A percentile compares a stretch with the other conserved stretches of the same genome.
Conservation (phyloP, 2,329 filamentous ascomycete genomes). For the Alternaria atra region DNA sequence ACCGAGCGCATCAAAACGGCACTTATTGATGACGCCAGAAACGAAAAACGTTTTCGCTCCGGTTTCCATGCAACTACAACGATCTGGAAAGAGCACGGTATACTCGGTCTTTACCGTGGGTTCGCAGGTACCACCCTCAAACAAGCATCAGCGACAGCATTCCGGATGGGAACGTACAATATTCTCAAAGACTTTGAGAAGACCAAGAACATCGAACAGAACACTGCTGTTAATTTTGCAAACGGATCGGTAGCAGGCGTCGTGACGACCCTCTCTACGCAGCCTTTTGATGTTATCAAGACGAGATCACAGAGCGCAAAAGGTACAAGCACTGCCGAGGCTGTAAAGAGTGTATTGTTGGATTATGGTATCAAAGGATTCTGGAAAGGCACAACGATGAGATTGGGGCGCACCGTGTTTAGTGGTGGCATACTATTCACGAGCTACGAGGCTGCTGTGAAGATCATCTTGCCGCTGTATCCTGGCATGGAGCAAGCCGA, state of each 20-base stretch:
- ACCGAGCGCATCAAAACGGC: conserved; percentile 75
- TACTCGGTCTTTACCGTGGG: conserved; percentile 66
- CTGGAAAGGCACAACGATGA: conserved; percentile 75
- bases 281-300: conserved; percentile 72
- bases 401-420: conserved; percentile 69
- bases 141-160: conserved; percentile 68
- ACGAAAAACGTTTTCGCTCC: conserved; percentile 59
- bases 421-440: conserved; percentile 74
- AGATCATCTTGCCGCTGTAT: conserved; percentile 57
- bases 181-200: conserved; percentile 68
- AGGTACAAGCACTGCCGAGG: conserved; percentile 66
- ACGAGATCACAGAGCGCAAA: conserved; percentile 68
- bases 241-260: conserved; percentile 69
- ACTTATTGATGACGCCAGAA: conserved; percentile 68
- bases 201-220: conserved; percentile 58
- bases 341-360: conserved; percentile 62
- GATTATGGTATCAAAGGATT: conserved; percentile 69
- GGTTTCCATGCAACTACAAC: conserved; percentile 61
- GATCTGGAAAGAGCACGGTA: conserved; percentile 62
- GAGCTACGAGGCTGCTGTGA: conserved; percentile 66
- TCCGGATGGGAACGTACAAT: conserved; percentile 70
- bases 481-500: conserved; percentile 27
- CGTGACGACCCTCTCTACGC: conserved; percentile 67
- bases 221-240: conserved; percentile 65
- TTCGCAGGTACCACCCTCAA: conserved; percentile 69